Evolutionary conservation across 1,284 basidiomycete species (phyloP), one percentile per base, ranked within the genome.

Genomic region (Pterulicium gracile): DNA sequence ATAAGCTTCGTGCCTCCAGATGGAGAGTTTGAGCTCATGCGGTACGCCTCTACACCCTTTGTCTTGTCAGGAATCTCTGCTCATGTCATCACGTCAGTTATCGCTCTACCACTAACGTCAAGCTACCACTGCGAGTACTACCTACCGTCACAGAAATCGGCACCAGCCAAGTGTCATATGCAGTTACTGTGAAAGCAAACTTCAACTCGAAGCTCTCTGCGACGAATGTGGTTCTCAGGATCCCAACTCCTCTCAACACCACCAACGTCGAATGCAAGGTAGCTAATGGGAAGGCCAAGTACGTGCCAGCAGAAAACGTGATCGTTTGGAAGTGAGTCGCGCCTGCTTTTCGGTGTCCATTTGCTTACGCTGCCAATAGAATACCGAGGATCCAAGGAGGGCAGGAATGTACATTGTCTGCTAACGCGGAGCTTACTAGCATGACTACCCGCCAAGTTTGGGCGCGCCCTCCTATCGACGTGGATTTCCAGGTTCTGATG

Each of bases 401-500:
- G 14, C 82, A 90, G 53, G 95, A 98, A 65, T 79, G 81, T 53
- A 90, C 89, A 0, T 77, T 98, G 47, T 80, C 80, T 1, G 95
- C 83, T 0, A 81, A 86, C 17, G 94, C 92, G 2, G 77, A 79
- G 27, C 69, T 97, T 44, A 89, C 92, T 1, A 80, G 80, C 49
- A 95, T 88, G 17, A 97, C 94, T 0, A 77, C 79, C 49, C 80
- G 88, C 39, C 93, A 97, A 74, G 81, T 93, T 1, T 98, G 96
- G 96, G 91, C 91, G 7, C 75, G 95, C 43, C 95, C 96, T 7
- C 96, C 96, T 3, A 98, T 98, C 58, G 90, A 96, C 56, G 81
- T 98, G 50, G 94, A 98, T 65, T 98, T 99, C 66, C 81, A 93
- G 67, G 95, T 99, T 48, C 74, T 98, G 56, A 98, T 98, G 95